Evolutionary conservation across 2,329 filamentous ascomycete species (phyloP).

Genomic region (Diplodia sapinea): DNA sequence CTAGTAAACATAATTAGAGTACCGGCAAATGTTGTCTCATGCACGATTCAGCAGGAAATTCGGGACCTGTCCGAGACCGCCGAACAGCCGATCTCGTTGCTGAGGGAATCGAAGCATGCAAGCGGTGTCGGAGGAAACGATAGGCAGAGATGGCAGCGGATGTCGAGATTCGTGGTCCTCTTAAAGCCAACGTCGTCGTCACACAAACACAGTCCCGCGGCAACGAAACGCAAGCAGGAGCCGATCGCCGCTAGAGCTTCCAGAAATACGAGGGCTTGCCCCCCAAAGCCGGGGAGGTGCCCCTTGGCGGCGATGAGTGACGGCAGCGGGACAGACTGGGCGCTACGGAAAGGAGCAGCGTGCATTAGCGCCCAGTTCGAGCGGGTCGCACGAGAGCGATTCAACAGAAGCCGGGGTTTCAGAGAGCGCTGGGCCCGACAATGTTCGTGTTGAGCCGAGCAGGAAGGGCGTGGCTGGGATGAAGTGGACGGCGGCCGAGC

Average conservation of each 20-base stretch:
- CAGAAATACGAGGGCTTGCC: not conserved
- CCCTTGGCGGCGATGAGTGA: not conserved
- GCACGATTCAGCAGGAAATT: not conserved
- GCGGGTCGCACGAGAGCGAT: constrained; percentile 11
- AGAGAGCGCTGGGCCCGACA: not conserved
- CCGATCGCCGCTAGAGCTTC: constrained; percentile 4
- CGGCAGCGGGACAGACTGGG: constrained; percentile 5
- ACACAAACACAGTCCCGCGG: constrained; percentile 1
- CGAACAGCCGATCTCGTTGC: not conserved
- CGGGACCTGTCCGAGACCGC: not conserved
- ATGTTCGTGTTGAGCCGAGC: constrained; percentile 18
- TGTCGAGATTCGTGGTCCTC: constrained; percentile 14
- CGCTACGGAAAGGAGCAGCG: constrained; percentile 3
- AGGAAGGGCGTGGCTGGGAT: constrained; percentile 6
- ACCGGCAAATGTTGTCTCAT: constrained; percentile 14
- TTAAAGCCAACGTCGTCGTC: not conserved
- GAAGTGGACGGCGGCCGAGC: not conserved
- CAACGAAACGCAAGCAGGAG: constrained; percentile 14
- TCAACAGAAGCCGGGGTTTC: constrained; percentile 13
- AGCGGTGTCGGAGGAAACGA: not conserved
- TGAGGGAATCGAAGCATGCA: not conserved
- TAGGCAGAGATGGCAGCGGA: constrained; percentile 9
- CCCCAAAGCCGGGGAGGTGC: not conserved
- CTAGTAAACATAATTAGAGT: not conserved
- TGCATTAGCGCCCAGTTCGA: constrained; percentile 21